phyloP scores from a whole-genome alignment of 1,139 yeast genomes.

The Yamadazyma blattariae region DNA sequence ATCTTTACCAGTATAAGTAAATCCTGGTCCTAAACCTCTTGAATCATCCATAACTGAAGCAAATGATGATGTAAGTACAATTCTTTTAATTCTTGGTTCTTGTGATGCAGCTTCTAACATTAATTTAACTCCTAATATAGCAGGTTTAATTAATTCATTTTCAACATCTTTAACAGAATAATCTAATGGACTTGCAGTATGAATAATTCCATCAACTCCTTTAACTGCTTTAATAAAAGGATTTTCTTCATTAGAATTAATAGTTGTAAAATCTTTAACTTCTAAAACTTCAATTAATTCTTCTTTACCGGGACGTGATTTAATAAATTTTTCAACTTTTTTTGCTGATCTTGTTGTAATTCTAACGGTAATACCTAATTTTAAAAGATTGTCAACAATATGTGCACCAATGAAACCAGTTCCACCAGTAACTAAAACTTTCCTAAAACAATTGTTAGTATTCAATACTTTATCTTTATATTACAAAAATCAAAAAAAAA shows the following conservation, averaged over 20 bases:
- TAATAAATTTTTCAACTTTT: slow-evolving; percentile 24
- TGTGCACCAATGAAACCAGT: slow-evolving; percentile 55
- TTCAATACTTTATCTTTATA: not conserved
- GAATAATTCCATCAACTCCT: slow-evolving; percentile 19
- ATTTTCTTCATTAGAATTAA: slow-evolving; percentile 12
- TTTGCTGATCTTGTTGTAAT: slow-evolving; percentile 27
- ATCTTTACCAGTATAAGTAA: slow-evolving; percentile 23
- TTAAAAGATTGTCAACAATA: slow-evolving; percentile 24
- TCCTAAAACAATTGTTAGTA: slow-evolving; percentile 9
- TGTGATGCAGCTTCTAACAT: slow-evolving; percentile 22
- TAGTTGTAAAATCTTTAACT: slow-evolving; percentile 14
- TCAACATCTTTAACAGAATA: slow-evolving; percentile 18
- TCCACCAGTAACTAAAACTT: slow-evolving; percentile 52
- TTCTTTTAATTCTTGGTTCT: slow-evolving; percentile 23
- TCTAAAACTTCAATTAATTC: slow-evolving; percentile 18
- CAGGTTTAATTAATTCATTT: slow-evolving; percentile 20
- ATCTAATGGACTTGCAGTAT: slow-evolving; percentile 19
- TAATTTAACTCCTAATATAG: slow-evolving; percentile 22
- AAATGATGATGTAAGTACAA: slow-evolving; percentile 30
- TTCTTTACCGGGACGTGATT: slow-evolving; percentile 12
- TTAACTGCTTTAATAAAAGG: slow-evolving; percentile 17
- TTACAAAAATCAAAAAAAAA: no score
- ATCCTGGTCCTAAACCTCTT: slow-evolving; percentile 18
- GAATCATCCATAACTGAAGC: slow-evolving; percentile 19
- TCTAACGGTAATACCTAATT: slow-evolving; percentile 23